Percentiles rank a stretch among this genome's conserved stretches.
Evolutionary conservation across 2,329 filamentous ascomycete species (phyloP).

Genomic region (Balansia obtecta): DNA sequence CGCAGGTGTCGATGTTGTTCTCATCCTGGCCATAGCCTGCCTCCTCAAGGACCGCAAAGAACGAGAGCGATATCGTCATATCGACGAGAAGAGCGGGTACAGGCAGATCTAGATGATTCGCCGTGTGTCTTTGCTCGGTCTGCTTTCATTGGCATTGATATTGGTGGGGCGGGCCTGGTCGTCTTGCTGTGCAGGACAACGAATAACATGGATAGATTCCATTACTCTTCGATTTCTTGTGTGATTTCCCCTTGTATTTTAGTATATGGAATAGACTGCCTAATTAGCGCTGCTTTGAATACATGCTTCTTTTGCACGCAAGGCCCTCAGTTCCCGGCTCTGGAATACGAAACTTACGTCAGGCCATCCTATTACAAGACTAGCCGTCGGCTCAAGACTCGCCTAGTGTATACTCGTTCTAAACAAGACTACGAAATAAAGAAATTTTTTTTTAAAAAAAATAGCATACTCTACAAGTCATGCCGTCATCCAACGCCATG

Average conservation of each 20-base stretch:
- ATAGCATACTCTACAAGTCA: background rate
- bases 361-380: no score
- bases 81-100: conserved; percentile 64
- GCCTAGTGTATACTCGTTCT: background rate
- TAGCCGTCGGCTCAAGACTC: no score
- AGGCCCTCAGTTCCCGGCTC: no score
- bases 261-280: background rate
- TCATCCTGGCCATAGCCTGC: conserved; percentile 61
- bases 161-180: background rate
- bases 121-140: background rate
- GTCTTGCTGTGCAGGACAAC: background rate
- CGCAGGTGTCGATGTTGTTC: conserved; percentile 45
- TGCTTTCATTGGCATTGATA: background rate
- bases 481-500: background rate
- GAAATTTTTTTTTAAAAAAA: no score
- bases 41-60: conserved; percentile 73
- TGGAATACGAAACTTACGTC: no score
- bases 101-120: conserved; percentile 27
- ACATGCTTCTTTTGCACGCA: background rate
- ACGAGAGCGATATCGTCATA: conserved; percentile 63
- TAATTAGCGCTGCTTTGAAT: no score
- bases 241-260: background rate
- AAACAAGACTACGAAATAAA: background rate
- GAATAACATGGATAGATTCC: no score
- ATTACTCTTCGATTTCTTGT: no score